These are phyloP conservation scores for Eruca vesicaria DNA, from an alignment of 441 rosid species.

Conservation along the genomic window DNA sequence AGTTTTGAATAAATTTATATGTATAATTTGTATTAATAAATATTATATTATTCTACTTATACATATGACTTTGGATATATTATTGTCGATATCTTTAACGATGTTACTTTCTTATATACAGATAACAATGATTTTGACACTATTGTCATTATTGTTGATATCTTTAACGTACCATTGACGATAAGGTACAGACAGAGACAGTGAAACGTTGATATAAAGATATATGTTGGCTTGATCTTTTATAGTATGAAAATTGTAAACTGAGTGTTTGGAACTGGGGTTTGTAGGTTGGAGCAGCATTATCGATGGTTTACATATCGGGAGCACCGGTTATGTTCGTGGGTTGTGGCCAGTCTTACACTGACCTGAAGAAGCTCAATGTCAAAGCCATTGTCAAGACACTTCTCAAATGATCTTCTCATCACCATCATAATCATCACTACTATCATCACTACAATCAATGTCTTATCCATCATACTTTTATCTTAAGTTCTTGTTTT, in stretches of 20 bases:
- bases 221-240: constrained; percentile 1
- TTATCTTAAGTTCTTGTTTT: constrained; percentile 2
- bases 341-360: constrained; percentile 97
- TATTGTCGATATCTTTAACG: too few species aligned
- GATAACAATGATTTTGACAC: too few species aligned
- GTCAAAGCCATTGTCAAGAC: constrained; percentile 88
- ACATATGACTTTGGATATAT: too few species aligned
- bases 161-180: constrained; percentile 95
- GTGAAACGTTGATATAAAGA: neutral
- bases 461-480: constrained; percentile 26
- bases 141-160: too few species aligned
- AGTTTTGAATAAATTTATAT: too few species aligned
- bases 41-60: too few species aligned
- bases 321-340: constrained; percentile 99
- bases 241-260: neutral
- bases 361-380: constrained; percentile 89
- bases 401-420: constrained; percentile 65
- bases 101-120: too few species aligned
- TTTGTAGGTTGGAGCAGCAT: constrained; percentile 90
- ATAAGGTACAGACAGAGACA: constrained; percentile 90
- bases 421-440: neutral
- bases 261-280: constrained; percentile 13
- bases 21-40: too few species aligned
- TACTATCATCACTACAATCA: neutral
- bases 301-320: constrained; percentile 93